Base-by-base conservation (phyloP, 345 rosid genomes). In the Gossypium bickii region DNA sequence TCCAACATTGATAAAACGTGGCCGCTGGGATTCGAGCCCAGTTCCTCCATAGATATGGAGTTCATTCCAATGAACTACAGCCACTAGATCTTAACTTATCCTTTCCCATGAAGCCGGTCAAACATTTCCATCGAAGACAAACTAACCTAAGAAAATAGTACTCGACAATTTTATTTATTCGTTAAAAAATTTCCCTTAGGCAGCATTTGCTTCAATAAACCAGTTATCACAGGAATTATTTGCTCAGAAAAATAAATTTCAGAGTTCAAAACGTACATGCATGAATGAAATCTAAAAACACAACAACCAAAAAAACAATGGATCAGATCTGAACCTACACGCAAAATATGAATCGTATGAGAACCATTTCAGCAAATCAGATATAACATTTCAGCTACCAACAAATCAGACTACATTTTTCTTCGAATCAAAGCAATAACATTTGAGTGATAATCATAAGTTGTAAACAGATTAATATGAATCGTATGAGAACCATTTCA, bases 21-120 rank as follows among this genome's bases (percentile, higher is more conserved):
- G 87, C 88, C 79, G 88, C 86, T 86, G 83, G 92, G 89, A 82
- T 83, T 88, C 88, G 88, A 88, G 89, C 92, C 89, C 85, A 85
- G 89, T 84, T 80, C 87, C 78, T 84, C 86, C 77, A 74, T 3
- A 44, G 49, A 45, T 38, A 48, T 64, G 71, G 76, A 71, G 66
- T 77, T 77, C 79, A 71, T 77, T 15, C 79, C 75, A 71, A 63
- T 77, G 52, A 77, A 77, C 59, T 77, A 71, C 72, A 77, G 76
- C 76, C 80, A 77, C 66, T 48, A 8, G 53, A 55, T 45, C 44
- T 55, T 13, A 45, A 52, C n/a, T 41, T 4, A 49, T 13, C 8
- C 5, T 72, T 45, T 17, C 63, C 38, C 55, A 51, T 65, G 38
- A 57, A 53, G 43, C 47, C 17, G 61, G 45, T 9, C 59, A 73